These are phyloP conservation scores for Mariannaea elegans DNA, from an alignment of 2,329 filamentous ascomycete genomes.

Conservation along the genomic window DNA sequence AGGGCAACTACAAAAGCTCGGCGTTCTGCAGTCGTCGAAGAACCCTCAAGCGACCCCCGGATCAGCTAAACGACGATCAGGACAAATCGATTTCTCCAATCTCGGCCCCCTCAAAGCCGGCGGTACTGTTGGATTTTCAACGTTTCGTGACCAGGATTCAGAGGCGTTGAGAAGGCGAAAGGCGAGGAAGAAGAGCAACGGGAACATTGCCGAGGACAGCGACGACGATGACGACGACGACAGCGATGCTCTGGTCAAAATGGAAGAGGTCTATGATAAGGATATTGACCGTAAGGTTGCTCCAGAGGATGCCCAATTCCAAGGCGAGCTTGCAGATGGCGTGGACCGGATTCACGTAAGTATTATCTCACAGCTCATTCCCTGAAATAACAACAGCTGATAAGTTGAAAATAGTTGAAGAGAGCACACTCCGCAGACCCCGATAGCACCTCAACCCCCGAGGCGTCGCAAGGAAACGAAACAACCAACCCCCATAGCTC, in stretches of 20 bases:
- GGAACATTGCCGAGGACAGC: constrained; percentile 76
- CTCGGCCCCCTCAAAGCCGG: constrained; percentile 84
- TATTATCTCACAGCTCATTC: constrained; percentile 6
- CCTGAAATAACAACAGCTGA: constrained; percentile 10
- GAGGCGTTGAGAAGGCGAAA: constrained; percentile 65
- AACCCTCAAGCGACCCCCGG: constrained; percentile 67
- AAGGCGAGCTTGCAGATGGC: constrained; percentile 80
- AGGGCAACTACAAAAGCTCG: constrained; percentile 98
- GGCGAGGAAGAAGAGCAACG: constrained; percentile 69
- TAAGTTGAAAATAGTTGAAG: constrained; percentile 69
- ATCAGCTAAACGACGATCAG: constrained; percentile 79
- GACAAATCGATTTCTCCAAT: constrained; percentile 84
- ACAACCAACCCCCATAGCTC: constrained; percentile 44
- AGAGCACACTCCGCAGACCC: constrained; percentile 80
- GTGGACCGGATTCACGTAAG: constrained; percentile 83
- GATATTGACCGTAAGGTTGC: constrained; percentile 67
- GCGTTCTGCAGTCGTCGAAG: constrained; percentile 78
- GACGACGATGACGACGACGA: constrained; percentile 78
- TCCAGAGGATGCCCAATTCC: constrained; percentile 76
- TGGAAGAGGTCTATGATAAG: constrained; percentile 71
- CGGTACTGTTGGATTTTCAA: constrained; percentile 90
- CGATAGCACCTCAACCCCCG: constrained; percentile 53
- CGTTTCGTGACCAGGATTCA: constrained; percentile 78
- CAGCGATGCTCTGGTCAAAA: constrained; percentile 68
- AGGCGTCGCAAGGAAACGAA: constrained; percentile 53